Base-by-base conservation (phyloP, 352 stramenopile genomes). In the Phytophthora fragariae region DNA sequence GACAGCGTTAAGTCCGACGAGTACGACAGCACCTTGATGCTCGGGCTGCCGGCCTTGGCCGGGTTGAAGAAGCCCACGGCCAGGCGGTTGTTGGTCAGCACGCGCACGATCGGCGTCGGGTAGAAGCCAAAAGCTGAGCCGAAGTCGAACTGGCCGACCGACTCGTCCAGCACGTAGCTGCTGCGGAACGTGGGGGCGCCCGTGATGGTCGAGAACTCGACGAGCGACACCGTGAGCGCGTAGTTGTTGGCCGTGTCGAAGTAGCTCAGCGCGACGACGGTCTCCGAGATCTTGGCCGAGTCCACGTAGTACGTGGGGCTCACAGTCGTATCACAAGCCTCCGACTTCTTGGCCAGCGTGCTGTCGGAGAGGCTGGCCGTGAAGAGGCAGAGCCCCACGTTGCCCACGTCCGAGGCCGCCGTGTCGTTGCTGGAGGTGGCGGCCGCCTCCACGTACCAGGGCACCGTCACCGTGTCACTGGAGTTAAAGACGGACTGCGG, bases 51-150 rank as follows among this genome's bases (percentile, higher is more conserved):
- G 15, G 66, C 70, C 79, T 90, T 91, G 47, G 83, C 83, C 17
- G 88, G 85, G 83, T 95, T 95, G 19, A 95, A 50, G 82, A 95
- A 95, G 11, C 82, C 75, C 21, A 95, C 67, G 1, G 83, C 83
- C 47, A 95, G 57, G 62, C 78, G 82, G 79, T 84, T 79, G 78
- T 88, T 72, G 64, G 66, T 64, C 31, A 95, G 67, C 56, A 77
- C 64, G 50, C 82, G 82, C 39, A 95, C 57, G n/a, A 75, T 78
- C 11, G 88, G 88, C 52, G 88, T 91, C 29, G 88, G 88, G 75
- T 83, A 92, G 67, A 93, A 95, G 33, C 86, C 83, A 47, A 61
- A 84, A 9, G 77, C 62, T 14, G 80, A 86, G 47, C 88, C 88
- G 60, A 95, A 95, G 75, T 95, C 86, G 41, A 88, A 91, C 9